Conservation (phyloP, 176 grass and related monocot genomes). For the Pontederia paniculata region DNA sequence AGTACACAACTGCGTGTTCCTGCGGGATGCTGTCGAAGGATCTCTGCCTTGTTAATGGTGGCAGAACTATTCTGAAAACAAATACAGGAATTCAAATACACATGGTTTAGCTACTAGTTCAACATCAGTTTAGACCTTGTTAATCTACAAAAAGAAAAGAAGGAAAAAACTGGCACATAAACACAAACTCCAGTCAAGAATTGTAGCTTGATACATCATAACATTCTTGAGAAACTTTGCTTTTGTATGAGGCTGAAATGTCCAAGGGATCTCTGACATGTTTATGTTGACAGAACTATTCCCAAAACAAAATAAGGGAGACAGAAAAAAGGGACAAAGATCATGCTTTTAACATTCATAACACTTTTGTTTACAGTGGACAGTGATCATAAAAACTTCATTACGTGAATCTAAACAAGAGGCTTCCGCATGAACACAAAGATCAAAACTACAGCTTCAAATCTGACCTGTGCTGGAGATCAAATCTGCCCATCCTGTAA, state of each 20-base stretch:
- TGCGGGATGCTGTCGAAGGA: constrained; percentile 41
- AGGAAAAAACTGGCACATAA: background rate
- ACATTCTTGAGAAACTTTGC: no score
- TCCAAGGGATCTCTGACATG: no score
- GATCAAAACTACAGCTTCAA: no score
- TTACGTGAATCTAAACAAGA: background rate
- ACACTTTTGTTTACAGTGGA: no score
- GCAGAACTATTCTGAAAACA: constrained; percentile 23
- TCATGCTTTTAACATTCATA: no score
- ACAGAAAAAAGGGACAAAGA: no score
- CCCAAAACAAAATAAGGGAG: no score
- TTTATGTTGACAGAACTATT: no score
- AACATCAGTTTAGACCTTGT: background rate
- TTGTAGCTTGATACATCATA: no score
- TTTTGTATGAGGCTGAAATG: no score
- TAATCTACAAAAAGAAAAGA: constrained; percentile 2
- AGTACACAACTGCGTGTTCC: constrained; percentile 30
- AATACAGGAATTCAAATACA: background rate
- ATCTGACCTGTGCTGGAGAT: constrained; percentile 40
- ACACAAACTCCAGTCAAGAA: no score
- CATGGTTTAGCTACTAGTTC: background rate
- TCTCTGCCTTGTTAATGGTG: constrained; percentile 31
- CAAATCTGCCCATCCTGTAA: constrained; percentile 28
- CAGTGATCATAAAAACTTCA: background rate
- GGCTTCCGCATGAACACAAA: background rate